Conservation (phyloP, 768 basidiomycete genomes). For the Agrocybe praecox region DNA sequence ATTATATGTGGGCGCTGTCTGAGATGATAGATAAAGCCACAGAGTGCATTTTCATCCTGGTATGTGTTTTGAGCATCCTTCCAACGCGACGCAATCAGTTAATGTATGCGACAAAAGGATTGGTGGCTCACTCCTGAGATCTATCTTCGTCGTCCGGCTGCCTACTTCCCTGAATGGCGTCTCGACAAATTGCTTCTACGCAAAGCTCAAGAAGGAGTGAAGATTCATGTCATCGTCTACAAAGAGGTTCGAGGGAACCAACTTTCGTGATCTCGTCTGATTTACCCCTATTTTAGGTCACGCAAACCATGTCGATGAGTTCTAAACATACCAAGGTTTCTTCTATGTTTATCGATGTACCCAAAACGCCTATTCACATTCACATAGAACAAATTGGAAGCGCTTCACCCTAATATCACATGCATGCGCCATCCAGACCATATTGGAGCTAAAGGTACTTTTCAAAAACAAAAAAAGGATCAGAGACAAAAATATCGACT, state of each 20-base stretch:
- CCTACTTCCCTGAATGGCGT: constrained; percentile 83
- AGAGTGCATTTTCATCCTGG: constrained; percentile 88
- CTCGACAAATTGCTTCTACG: constrained; percentile 83
- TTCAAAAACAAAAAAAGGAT: not conserved
- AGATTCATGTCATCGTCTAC: constrained; percentile 90
- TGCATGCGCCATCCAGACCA: constrained; percentile 93
- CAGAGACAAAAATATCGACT: not conserved
- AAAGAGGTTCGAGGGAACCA: constrained; percentile 68
- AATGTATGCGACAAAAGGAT: constrained; percentile 44
- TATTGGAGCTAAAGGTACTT: constrained; percentile 72
- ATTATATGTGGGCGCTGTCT: constrained; percentile 95
- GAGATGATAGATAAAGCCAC: constrained; percentile 84
- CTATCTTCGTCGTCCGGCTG: constrained; percentile 91
- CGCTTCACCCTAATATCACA: constrained; percentile 83
- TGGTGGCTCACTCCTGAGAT: constrained; percentile 97
- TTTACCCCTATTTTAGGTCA: constrained; percentile 54
- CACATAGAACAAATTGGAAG: constrained; percentile 69
- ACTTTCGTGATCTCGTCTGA: not conserved
- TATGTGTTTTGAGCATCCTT: constrained; percentile 26
- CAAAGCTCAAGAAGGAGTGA: constrained; percentile 93
- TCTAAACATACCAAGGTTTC: constrained; percentile 80
- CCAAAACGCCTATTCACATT: not conserved
- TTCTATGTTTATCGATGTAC: not conserved
- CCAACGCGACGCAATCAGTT: not conserved
- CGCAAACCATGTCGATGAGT: constrained; percentile 88